Evolutionary conservation across 1,139 yeast genomes (phyloP), one percentile per base, ranked within the genome.

Genomic region (Yamadazyma dendronema): DNA sequence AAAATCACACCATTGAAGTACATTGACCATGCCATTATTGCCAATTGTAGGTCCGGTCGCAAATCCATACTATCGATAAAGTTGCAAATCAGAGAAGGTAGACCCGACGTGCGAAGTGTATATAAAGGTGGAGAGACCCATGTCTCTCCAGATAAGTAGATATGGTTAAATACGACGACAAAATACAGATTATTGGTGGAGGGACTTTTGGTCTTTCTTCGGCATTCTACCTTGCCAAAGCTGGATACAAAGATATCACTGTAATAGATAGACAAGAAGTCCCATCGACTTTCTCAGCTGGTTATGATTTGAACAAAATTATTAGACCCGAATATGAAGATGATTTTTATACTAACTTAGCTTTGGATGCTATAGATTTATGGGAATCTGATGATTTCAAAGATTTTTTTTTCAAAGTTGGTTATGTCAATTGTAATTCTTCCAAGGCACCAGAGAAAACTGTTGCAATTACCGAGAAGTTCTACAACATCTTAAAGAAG

Each of bases 151-250:
- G n/a, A n/a, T n/a, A n/a, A n/a, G n/a, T 31, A 9, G 17, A 24
- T 5, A 31, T 35, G 38, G 11, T 28, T 4, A n/a, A 26, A 5
- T 29, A 27, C 17, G 17, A 21, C 6, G 14, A 19, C n/a, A 45
- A 51, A 36, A 56, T 68, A 19, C 53, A 65, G 26, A 58, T 72
- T 16, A 54, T 72, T 22, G 77, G 77, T 3, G 65, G 73, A 1
- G 77, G 76, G 17, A 72, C 66, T 7, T 71, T 70, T 56, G 77
- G 78, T 1, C 54, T 71, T 17, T 67, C 76, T n/a, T 56, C 70
- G 5, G 72, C 74, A 3, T 54, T 58, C 12, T 53, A 65, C 22
- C 51, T 72, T 15, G 56, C 62, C 3, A 40, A 49, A 30, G 40
- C 36, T n/a, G 63, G 62, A 1, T 57, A 47, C 28, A 41, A 33